A percentile compares a stretch with the other conserved stretches of the same genome.
phyloP scores from a whole-genome alignment of 2,329 filamentous ascomycete species.

The Aspergillus ochraceus region DNA sequence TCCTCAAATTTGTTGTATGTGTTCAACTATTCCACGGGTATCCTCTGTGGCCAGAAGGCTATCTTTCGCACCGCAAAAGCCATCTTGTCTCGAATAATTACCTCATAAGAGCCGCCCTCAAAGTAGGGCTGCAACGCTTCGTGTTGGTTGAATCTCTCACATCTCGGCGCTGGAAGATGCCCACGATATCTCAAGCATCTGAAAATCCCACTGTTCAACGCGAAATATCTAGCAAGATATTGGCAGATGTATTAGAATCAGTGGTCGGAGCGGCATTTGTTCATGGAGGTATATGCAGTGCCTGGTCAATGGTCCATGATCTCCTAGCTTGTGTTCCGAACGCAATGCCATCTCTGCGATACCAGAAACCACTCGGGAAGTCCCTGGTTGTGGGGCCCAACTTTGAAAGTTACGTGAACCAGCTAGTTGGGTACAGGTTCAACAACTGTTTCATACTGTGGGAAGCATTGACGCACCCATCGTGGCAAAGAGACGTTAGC shows the following conservation, averaged over 20 bases:
- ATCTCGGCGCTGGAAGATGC: not conserved
- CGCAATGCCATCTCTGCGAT: not conserved
- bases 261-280: conserved; percentile 1
- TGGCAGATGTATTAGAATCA: conserved; percentile 4
- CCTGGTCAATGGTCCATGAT: conserved; percentile 1
- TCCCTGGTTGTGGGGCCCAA: not conserved
- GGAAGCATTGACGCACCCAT: conserved; percentile 12
- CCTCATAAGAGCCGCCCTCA: not conserved
- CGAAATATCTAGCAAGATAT: not conserved
- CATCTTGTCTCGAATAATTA: not conserved
- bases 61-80: not conserved
- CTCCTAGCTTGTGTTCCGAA: not conserved
- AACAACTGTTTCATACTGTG: conserved; percentile 7
- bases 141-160: not conserved
- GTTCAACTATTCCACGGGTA: conserved; percentile 1
- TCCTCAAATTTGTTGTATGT: not conserved
- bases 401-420: conserved; percentile 8
- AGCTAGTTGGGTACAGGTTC: conserved; percentile 7
- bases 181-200: not conserved
- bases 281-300: not conserved
- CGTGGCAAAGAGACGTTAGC: conserved; percentile 9
- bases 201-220: not conserved
- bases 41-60: conserved; percentile 1
- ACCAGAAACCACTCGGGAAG: not conserved
- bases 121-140: not conserved